phyloP scores from a whole-genome alignment of 495 filamentous ascomycete species.

The Trichoderma asperelloides region DNA sequence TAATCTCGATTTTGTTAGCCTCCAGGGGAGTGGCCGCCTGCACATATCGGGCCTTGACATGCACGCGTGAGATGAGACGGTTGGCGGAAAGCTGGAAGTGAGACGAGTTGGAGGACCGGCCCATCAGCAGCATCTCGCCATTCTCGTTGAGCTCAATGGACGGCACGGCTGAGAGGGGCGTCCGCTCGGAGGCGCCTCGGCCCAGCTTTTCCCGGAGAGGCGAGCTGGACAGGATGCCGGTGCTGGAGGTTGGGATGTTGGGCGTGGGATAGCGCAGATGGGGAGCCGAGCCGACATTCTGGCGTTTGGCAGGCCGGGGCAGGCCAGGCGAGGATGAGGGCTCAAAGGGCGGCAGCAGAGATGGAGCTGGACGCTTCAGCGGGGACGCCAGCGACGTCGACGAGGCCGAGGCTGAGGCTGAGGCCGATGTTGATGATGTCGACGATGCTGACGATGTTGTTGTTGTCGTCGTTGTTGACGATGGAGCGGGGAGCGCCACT shows the following conservation, averaged over 20 bases:
- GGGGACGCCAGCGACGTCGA: not conserved
- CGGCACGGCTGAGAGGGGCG: constrained; percentile 72
- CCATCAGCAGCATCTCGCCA: constrained; percentile 77
- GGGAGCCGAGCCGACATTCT: constrained; percentile 23
- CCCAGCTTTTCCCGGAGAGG: constrained; percentile 48
- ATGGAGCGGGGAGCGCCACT: not conserved
- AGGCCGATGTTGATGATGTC: not conserved
- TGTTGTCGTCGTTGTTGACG: not conserved
- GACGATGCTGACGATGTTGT: not conserved
- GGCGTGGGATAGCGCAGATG: constrained; percentile 75
- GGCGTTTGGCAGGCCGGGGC: constrained; percentile 63
- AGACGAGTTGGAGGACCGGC: constrained; percentile 83
- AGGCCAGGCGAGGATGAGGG: constrained; percentile 83
- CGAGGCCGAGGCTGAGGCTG: not conserved
- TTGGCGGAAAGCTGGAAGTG: constrained; percentile 88
- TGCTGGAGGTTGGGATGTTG: constrained; percentile 76
- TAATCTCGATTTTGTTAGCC: constrained; percentile 66
- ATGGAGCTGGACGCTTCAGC: constrained; percentile 66
- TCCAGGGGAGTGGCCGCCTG: constrained; percentile 52
- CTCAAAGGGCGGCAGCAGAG: constrained; percentile 88
- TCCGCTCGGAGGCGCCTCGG: constrained; percentile 62
- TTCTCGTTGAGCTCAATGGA: constrained; percentile 70
- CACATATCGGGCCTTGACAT: constrained; percentile 81
- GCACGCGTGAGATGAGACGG: constrained; percentile 82
- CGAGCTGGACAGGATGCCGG: constrained; percentile 83